A percentile compares a stretch with the other conserved stretches of the same genome.
phyloP scores from a whole-genome alignment of 805 yeast genomes.

The Saturnispora ahearnii region DNA sequence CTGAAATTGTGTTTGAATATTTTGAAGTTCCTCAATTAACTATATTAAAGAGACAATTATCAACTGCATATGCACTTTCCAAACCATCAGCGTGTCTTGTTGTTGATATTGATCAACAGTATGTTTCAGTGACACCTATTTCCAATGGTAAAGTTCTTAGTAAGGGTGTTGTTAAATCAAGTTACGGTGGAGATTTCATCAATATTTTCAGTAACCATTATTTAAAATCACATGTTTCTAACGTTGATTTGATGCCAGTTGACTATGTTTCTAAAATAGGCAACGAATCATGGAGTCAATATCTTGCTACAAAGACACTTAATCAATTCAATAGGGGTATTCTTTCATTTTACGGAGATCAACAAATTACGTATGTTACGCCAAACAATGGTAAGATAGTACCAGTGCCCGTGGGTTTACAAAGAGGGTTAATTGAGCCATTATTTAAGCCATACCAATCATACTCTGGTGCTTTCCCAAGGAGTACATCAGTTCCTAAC shows the following conservation, averaged over 20 bases:
- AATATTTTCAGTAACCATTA: constrained; percentile 52
- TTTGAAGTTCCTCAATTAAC: constrained; percentile 71
- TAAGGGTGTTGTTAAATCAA: constrained; percentile 57
- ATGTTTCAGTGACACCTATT: constrained; percentile 66
- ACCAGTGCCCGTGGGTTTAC: neutral
- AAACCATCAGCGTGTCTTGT: constrained; percentile 65
- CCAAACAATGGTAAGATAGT: constrained; percentile 45
- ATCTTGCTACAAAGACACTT: constrained; percentile 26
- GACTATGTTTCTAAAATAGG: constrained; percentile 4
- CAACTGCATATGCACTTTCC: constrained; percentile 70
- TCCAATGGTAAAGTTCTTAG: constrained; percentile 62
- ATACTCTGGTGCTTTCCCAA: constrained; percentile 17
- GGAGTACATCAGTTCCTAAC: constrained; percentile 28
- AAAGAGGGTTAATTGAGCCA: constrained; percentile 44
- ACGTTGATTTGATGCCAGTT: constrained; percentile 9
- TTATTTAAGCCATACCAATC: constrained; percentile 56
- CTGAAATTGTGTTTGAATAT: constrained; percentile 68
- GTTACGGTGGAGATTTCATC: constrained; percentile 78
- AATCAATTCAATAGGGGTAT: constrained; percentile 3
- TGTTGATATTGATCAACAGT: constrained; percentile 68
- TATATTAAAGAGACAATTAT: constrained; percentile 66
- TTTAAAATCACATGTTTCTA: constrained; percentile 23
- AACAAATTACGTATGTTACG: constrained; percentile 4
- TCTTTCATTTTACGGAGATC: constrained; percentile 5
- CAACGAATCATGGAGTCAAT: constrained; percentile 7